These are phyloP conservation scores for Fusarium siculi DNA, from an alignment of 2,329 filamentous ascomycete species.

Conservation along the genomic window DNA sequence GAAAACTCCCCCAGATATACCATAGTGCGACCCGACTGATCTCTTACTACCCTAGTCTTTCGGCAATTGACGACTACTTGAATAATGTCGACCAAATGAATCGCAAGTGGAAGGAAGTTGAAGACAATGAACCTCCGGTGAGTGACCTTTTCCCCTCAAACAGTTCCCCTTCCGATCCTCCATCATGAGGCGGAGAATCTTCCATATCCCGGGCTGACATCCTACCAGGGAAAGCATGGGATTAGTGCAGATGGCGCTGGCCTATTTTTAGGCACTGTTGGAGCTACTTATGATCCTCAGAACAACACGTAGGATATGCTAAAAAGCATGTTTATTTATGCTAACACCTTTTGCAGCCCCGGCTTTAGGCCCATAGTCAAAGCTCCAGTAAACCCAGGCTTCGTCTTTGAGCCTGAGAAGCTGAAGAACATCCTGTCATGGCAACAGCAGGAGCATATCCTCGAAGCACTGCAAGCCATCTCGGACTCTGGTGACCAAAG, in stretches of 20 bases:
- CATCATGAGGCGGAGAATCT: no score
- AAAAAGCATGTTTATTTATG: background rate
- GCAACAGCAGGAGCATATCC: background rate
- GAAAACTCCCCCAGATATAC: no score
- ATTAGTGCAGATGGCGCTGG: background rate
- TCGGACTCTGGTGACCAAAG: background rate
- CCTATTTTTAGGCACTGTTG: background rate
- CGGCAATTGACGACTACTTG: background rate
- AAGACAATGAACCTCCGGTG: background rate
- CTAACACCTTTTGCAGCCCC: background rate
- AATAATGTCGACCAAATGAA: background rate
- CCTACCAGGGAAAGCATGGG: background rate
- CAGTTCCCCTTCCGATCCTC: no score
- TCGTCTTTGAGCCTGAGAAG: background rate
- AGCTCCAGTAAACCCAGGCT: background rate
- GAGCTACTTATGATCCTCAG: background rate
- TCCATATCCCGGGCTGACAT: background rate
- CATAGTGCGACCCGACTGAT: no score
- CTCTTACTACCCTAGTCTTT: no score
- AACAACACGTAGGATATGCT: background rate
- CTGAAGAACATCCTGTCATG: background rate
- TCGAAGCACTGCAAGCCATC: background rate
- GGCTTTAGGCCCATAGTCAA: background rate
- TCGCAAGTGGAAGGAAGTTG: background rate
- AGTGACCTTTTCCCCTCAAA: background rate